Conservation (phyloP, 2,329 filamentous ascomycete genomes). For the Emergomyces orientalis region DNA sequence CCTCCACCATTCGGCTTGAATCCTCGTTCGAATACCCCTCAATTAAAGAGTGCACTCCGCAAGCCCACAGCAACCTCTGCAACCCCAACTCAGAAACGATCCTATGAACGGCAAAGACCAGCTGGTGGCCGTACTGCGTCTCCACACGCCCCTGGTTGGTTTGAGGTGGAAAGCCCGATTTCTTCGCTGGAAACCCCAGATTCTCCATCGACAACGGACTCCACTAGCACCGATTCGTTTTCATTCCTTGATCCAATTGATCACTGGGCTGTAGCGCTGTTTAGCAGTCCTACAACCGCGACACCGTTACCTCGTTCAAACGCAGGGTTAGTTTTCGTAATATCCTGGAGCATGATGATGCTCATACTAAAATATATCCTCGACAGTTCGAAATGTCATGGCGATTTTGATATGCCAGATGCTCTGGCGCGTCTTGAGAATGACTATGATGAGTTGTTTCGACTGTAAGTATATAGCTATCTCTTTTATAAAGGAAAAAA, state of each 20-base stretch:
- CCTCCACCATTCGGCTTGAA: background rate
- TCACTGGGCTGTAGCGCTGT: conserved; percentile 38
- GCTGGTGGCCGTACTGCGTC: conserved; percentile 9
- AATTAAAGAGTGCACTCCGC: conserved; percentile 9
- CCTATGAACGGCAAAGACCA: conserved; percentile 13
- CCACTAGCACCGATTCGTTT: conserved; percentile 4
- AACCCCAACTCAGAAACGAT: conserved; percentile 1
- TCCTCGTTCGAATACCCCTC: conserved; percentile 1
- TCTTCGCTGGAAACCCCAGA: conserved; percentile 3
- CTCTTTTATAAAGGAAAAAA: too few species aligned
- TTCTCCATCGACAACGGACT: conserved; percentile 1
- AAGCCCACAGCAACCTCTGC: background rate
- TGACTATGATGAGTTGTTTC: conserved; percentile 31
- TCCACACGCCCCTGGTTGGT: conserved; percentile 25
- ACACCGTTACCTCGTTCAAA: conserved; percentile 24
- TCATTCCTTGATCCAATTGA: conserved; percentile 21
- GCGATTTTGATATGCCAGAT: conserved; percentile 19
- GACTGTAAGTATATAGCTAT: conserved; percentile 25
- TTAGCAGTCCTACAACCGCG: conserved; percentile 22
- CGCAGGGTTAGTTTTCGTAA: conserved; percentile 23
- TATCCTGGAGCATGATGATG: background rate
- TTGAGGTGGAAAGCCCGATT: conserved; percentile 7
- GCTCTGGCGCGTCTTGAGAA: conserved; percentile 26
- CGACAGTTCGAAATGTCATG: conserved; percentile 30
- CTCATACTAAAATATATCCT: background rate